Base-by-base conservation (phyloP, 108 stramenopile genomes). In the Stephanodiscus triporus region DNA sequence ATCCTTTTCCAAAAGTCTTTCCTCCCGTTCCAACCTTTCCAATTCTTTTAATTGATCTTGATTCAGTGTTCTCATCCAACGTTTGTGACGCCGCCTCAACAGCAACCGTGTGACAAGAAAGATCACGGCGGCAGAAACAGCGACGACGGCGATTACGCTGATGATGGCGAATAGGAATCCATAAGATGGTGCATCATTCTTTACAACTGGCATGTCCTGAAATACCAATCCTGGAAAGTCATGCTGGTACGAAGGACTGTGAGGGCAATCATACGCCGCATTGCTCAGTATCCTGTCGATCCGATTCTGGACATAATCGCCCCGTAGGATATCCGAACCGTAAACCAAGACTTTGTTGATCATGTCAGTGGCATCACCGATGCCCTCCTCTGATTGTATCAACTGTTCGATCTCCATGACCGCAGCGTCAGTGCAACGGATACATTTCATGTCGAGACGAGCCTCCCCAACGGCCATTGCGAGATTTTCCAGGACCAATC, bases 251-350 rank as follows among this genome's bases (percentile, higher is more conserved):
- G 68, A 24, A 14, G 74, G 74, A 57, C 64, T 72, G 59, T 84
- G 80, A 17, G 90, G 90, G 43, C 90, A 91, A 54, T 76, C 63
- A 13, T 61, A 59, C 4, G 73, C 47, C 26, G 86, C 88, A 16
- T 88, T 77, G 43, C 76, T 73, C 38, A 88, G 32, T 11, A 76
- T 17, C 14, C 83, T 82, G 66, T 91, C 90, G 27, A 91, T 65
- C 42, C 75, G 47, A 23, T 72, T 61, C 54, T 88, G 86, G 22
- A 91, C 37, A 48, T 82, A 81, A 24, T 73, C 73, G 7, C 87
- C 86, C 23, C 58, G 81, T 6, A 88, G 22, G 19, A 89, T 51
- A n/a, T 71, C 32, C 10, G 63, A 51, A 0, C 70, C 36, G 59
- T 79, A 80, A 5, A 69, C 80, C 29, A 88, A 62, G 27, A 89